Conservation (phyloP, 805 yeast genomes). For the Suhomyces sp. region DNA sequence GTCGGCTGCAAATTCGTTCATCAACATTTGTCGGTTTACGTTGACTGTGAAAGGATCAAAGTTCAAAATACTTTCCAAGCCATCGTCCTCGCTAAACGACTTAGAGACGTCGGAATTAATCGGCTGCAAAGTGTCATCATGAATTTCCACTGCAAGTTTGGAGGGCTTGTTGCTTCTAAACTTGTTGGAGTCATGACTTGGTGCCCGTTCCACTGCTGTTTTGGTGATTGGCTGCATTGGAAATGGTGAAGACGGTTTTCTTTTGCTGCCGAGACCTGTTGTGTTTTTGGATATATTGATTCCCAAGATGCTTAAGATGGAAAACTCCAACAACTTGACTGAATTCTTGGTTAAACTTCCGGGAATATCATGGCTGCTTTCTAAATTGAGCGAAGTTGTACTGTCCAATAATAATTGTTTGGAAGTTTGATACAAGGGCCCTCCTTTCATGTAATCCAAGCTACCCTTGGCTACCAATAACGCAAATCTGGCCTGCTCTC, state of each 20-base stretch:
- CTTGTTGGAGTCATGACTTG: slow-evolving; percentile 3
- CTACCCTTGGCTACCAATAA: slow-evolving; percentile 71
- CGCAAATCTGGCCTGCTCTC: slow-evolving; percentile 62
- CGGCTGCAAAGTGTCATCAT: background rate
- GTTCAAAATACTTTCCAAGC: slow-evolving; percentile 24
- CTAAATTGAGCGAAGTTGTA: slow-evolving; percentile 48
- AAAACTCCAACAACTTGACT: slow-evolving; percentile 52
- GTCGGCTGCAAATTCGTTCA: slow-evolving; percentile 70
- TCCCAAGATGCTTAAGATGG: slow-evolving; percentile 62
- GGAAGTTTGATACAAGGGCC: slow-evolving; percentile 71
- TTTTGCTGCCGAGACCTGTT: slow-evolving; percentile 8
- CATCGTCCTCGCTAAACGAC: slow-evolving; percentile 9
- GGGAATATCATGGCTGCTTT: slow-evolving; percentile 52
- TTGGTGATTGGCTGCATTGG: slow-evolving; percentile 18
- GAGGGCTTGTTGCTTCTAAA: slow-evolving; percentile 1
- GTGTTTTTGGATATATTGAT: slow-evolving; percentile 34
- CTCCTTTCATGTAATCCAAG: slow-evolving; percentile 79
- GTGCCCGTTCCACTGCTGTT: slow-evolving; percentile 24
- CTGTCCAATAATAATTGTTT: slow-evolving; percentile 53
- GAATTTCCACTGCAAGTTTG: background rate
- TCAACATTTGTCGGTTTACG: slow-evolving; percentile 25
- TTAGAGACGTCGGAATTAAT: background rate
- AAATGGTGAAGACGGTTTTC: slow-evolving; percentile 9
- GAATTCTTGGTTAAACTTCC: slow-evolving; percentile 62
- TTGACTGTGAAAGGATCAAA: slow-evolving; percentile 40